Base-by-base conservation (phyloP, 148 eudicot species). In the Camellia lanceoleosa region DNA sequence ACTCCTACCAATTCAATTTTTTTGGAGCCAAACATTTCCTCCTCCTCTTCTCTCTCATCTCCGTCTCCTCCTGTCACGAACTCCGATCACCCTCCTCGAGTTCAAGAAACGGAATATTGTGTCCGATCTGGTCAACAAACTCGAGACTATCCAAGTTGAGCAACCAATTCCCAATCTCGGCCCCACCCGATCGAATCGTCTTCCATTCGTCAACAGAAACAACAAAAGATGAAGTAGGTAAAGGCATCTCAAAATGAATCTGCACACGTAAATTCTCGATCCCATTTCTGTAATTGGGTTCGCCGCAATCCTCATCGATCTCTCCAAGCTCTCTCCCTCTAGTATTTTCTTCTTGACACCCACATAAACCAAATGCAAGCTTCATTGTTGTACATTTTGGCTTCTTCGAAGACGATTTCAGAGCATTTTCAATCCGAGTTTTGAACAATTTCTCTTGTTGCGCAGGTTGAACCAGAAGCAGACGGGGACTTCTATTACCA, bases 141-240 rank as follows among this genome's bases (percentile, higher is more conserved):
- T 95, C 97, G 20, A 95, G 75, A 63, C 79, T 84, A 69, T 95
- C 99, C 2, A 87, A 81, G 80, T 66, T 88, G 83, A 95, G 76
- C 81, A 92, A 80, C 97, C 97, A 93, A 42, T 71, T 87, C 58
- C 89, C 90, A 52, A 93, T 86, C 82, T 86, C 91, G 46, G 86
- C 91, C 52, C 85, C 90, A 15, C 92, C 93, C 42, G 89, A 89
- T 79, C 83, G 82, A 44, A 95, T 87, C 10, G 99, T 95, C 85
- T 95, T 97, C 99, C 99, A 95, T 80, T 93, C 97, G 68, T 93
- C 97, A 79, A 95, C 95, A 0, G 93, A 90, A 16, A 95, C 91
- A 16, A 89, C 81, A 78, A 93, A 78, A 3, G 90, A 86, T 11
- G 93, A 89, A 59, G 80, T 84, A 2, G 97, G 87, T 65, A 95